phyloP scores from a whole-genome alignment of 2,329 filamentous ascomycete species.

The Escovopsis sp. region DNA sequence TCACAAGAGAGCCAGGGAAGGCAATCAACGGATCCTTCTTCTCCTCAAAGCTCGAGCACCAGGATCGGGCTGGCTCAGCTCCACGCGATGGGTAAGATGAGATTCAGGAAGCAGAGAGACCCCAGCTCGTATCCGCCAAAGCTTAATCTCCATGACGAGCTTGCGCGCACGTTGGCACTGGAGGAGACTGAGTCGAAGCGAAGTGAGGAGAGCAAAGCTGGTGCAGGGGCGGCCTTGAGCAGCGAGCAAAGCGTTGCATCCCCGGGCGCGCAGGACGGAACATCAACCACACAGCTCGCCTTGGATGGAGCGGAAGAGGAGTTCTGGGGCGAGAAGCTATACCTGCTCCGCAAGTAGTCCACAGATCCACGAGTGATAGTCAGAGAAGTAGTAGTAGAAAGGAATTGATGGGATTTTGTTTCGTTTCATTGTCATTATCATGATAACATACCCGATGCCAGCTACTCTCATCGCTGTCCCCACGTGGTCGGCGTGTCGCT shows the following conservation, averaged over 20 bases:
- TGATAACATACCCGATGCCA: not conserved
- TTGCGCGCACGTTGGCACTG: not conserved
- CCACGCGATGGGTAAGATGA: too few relatives aligned
- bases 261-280: too few relatives aligned
- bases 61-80: too few relatives aligned
- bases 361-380: too few relatives aligned
- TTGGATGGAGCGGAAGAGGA: not conserved
- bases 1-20: too few relatives aligned
- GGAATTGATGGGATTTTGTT: not conserved
- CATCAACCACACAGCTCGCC: not conserved
- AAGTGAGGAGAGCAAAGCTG: not conserved
- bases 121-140: not conserved
- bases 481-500: conserved; percentile 19
- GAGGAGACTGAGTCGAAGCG: not conserved
- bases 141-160: not conserved
- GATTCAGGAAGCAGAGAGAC: too few relatives aligned
- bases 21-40: too few relatives aligned
- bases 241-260: too few relatives aligned
- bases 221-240: not conserved
- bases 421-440: not conserved
- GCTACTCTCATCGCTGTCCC: conserved; percentile 5
- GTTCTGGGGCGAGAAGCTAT: not conserved
- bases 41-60: too few relatives aligned
- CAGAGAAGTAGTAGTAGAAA: too few relatives aligned
- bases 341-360: not conserved